These are phyloP conservation scores for Botrytis fabae DNA, from an alignment of 2,329 filamentous ascomycete species.

Conservation along the genomic window DNA sequence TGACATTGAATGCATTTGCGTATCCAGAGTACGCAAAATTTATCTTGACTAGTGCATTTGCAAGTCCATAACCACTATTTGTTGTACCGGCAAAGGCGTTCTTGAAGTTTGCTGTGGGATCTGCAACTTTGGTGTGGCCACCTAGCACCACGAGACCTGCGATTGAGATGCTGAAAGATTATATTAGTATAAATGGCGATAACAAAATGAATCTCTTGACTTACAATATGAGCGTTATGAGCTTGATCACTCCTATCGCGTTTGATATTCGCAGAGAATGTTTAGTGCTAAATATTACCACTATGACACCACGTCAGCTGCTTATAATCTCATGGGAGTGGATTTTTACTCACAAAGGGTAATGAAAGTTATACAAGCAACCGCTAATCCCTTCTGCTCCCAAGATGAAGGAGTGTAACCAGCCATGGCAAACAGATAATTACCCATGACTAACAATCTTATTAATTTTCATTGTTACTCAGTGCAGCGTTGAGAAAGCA, in stretches of 20 bases:
- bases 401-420: constrained; percentile 54
- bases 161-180: constrained; percentile 48
- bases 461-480: neutral
- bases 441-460: constrained; percentile 51
- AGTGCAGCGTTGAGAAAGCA: neutral
- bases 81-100: constrained; percentile 54
- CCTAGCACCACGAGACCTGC: constrained; percentile 64
- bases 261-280: constrained; percentile 58
- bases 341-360: constrained; percentile 48
- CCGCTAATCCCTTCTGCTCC: constrained; percentile 66
- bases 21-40: constrained; percentile 60
- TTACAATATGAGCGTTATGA: constrained; percentile 61
- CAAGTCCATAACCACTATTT: constrained; percentile 50
- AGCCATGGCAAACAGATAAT: constrained; percentile 61
- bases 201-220: constrained; percentile 24
- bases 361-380: constrained; percentile 47
- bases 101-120: constrained; percentile 56
- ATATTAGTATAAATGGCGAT: neutral
- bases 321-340: neutral
- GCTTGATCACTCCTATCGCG: constrained; percentile 57
- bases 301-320: constrained; percentile 29
- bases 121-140: constrained; percentile 50
- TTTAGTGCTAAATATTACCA: constrained; percentile 55
- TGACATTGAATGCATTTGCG: constrained; percentile 61
- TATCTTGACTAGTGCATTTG: constrained; percentile 59